Percentiles rank a stretch among this genome's conserved stretches.
Conservation (phyloP, 768 basidiomycete genomes). For the Hericium coralloides region DNA sequence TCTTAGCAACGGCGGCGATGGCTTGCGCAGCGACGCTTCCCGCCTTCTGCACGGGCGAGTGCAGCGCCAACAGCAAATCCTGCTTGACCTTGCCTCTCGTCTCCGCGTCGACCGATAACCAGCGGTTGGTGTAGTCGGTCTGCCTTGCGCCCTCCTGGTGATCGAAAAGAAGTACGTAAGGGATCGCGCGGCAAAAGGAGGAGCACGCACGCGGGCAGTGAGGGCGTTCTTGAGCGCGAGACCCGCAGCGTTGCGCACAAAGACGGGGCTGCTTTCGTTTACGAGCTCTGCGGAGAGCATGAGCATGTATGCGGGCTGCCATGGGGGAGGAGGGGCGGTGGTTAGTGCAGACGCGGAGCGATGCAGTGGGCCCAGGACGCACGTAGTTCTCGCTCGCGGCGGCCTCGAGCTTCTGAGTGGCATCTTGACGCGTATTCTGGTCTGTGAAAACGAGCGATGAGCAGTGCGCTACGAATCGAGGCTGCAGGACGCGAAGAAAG, state of each 20-base stretch:
- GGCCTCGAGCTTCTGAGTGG: constrained; percentile 80
- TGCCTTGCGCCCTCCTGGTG: constrained; percentile 67
- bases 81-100: constrained; percentile 81
- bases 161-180: constrained; percentile 7
- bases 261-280: constrained; percentile 57
- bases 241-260: constrained; percentile 92
- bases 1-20: constrained; percentile 87
- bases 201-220: constrained; percentile 66
- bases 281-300: constrained; percentile 82
- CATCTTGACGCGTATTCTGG: constrained; percentile 83
- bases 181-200: constrained; percentile 2
- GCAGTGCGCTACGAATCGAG: constrained; percentile 15
- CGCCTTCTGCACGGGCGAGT: constrained; percentile 59
- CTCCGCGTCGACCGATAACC: constrained; percentile 66
- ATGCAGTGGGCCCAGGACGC: constrained; percentile 22
- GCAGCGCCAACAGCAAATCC: constrained; percentile 75
- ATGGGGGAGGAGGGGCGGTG: constrained; percentile 2
- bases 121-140: constrained; percentile 65
- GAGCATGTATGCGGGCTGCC: constrained; percentile 85
- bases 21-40: constrained; percentile 89
- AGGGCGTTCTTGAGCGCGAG: constrained; percentile 95
- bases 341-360: constrained; percentile 8
- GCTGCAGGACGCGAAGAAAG: constrained; percentile 18
- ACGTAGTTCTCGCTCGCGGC: constrained; percentile 89
- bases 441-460: constrained; percentile 38